A percentile compares a stretch with the other conserved stretches of the same genome.
Evolutionary conservation across 208 protist species (phyloP).

Genomic region (Trypanosoma cruzi): DNA sequence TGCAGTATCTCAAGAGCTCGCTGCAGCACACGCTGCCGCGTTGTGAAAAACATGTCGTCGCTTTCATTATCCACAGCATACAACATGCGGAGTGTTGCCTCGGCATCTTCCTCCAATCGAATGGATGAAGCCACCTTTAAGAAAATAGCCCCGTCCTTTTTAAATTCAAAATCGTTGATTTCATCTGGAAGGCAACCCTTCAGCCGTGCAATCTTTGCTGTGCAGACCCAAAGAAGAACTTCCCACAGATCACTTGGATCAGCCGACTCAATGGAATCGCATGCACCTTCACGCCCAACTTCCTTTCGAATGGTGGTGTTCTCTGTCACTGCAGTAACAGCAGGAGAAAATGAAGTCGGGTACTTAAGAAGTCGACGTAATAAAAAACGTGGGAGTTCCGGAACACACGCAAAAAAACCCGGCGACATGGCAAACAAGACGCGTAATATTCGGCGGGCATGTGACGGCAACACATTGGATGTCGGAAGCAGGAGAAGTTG

Average conservation of each 20-base stretch:
- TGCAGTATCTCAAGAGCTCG: slow-evolving; percentile 11
- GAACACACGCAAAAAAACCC: slow-evolving; percentile 8
- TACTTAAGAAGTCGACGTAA: slow-evolving; percentile 1
- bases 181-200: background rate
- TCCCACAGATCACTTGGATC: slow-evolving; percentile 16
- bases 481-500: slow-evolving; percentile 4
- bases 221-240: slow-evolving; percentile 19
- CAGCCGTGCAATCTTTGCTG: background rate
- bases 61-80: background rate
- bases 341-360: background rate
- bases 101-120: slow-evolving; percentile 10
- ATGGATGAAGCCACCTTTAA: background rate
- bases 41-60: background rate
- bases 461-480: background rate
- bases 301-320: background rate
- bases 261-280: background rate
- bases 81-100: background rate
- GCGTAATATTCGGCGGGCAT: slow-evolving; percentile 17
- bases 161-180: background rate
- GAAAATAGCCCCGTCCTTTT: background rate
- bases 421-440: slow-evolving; percentile 7
- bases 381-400: slow-evolving; percentile 17
- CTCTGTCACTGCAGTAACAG: background rate
- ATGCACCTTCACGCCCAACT: background rate
- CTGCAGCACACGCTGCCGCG: slow-evolving; percentile 7